Percentiles rank a stretch among this genome's conserved stretches.
These are phyloP conservation scores for Lumnitzera racemosa DNA, from an alignment of 345 rosid genomes.

Conservation along the genomic window DNA sequence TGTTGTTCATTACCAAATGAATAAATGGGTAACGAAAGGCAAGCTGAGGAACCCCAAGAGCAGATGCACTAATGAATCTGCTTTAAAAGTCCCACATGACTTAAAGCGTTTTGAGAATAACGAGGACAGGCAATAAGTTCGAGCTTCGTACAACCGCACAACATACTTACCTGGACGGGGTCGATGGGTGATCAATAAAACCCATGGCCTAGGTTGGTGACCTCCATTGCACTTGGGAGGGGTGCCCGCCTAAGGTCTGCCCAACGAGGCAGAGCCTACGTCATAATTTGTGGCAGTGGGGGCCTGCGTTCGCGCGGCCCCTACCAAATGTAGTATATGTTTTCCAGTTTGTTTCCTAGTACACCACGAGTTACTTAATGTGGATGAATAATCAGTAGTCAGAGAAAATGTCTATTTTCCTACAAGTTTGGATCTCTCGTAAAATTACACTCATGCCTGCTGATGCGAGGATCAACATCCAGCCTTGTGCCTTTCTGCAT, in stretches of 20 bases:
- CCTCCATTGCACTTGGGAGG: constrained; percentile 12
- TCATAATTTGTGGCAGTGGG: constrained; percentile 46
- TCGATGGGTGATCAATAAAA: constrained; percentile 11
- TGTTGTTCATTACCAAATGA: too few relatives aligned
- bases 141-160: fast-evolving
- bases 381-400: too few relatives aligned
- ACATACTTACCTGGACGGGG: constrained; percentile 21
- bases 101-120: not conserved
- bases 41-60: too few relatives aligned
- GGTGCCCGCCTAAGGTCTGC: constrained; percentile 15
- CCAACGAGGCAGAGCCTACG: constrained; percentile 39
- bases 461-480: too few relatives aligned
- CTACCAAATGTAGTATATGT: not conserved
- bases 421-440: too few relatives aligned
- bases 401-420: too few relatives aligned
- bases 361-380: too few relatives aligned
- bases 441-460: too few relatives aligned
- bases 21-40: too few relatives aligned
- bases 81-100: not conserved
- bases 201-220: constrained; percentile 16
- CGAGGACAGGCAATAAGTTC: not conserved
- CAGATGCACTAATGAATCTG: too few relatives aligned
- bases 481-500: too few relatives aligned
- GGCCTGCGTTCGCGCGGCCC: constrained; percentile 65
- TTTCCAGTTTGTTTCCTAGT: too few relatives aligned